These are phyloP conservation scores for Entoloma clypeatum DNA, from an alignment of 1,284 basidiomycete species.

Conservation along the genomic window DNA sequence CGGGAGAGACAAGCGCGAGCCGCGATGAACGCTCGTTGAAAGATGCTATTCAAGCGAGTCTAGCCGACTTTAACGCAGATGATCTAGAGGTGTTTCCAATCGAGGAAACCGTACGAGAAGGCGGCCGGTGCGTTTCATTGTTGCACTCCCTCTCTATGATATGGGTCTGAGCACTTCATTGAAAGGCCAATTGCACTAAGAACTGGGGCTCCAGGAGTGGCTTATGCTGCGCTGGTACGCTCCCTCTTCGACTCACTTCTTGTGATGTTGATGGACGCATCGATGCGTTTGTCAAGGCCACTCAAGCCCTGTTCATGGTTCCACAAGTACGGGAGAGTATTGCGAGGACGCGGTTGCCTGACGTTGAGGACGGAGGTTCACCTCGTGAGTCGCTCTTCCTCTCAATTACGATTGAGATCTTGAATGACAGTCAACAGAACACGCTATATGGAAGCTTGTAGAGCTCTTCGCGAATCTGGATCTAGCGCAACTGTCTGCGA, in stretches of 20 bases:
- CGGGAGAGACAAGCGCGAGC: constrained; percentile 33
- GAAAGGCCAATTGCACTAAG: constrained; percentile 63
- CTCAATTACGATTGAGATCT: constrained; percentile 3
- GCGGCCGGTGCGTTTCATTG: constrained; percentile 38
- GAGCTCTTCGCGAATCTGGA: constrained; percentile 68
- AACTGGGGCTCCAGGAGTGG: constrained; percentile 44
- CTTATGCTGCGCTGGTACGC: constrained; percentile 53
- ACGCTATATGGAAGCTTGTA: constrained; percentile 48
- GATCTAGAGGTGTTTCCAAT: constrained; percentile 40
- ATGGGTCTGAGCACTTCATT: constrained; percentile 3
- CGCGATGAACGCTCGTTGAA: constrained; percentile 57
- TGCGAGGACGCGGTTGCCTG: constrained; percentile 43
- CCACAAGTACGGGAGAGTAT: constrained; percentile 60
- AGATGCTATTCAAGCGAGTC: constrained; percentile 63
- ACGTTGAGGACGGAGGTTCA: constrained; percentile 24
- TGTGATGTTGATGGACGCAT: background rate
- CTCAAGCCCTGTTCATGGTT: constrained; percentile 62
- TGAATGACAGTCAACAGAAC: constrained; percentile 28
- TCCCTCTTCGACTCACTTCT: constrained; percentile 5
- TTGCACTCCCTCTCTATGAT: constrained; percentile 5
- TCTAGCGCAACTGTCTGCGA: constrained; percentile 35
- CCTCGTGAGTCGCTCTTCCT: constrained; percentile 28
- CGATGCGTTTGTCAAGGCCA: constrained; percentile 30
- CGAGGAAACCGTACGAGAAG: constrained; percentile 51
- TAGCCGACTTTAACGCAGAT: constrained; percentile 40